Base-by-base conservation (phyloP, 2,329 filamentous ascomycete species). In the Herpomyces periplanetae region DNA sequence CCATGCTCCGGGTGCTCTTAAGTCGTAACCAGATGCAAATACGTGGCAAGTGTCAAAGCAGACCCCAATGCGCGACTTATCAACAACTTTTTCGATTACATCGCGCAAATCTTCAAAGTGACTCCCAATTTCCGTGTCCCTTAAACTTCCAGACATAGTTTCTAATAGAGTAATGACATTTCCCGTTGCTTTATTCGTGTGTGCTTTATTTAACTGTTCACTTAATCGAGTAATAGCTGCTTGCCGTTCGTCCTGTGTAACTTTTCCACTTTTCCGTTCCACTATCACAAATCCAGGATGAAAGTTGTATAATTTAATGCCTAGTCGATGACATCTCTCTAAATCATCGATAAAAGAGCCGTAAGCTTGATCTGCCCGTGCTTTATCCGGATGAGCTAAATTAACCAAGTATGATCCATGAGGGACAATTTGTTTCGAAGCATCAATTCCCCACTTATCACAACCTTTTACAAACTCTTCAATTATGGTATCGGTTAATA, bases 371-470 rank as follows among this genome's bases (percentile, higher is more conserved):
- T 56, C 49, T 2, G 71, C 66, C 35, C 85, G 84, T 15, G 48
- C 49, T 11, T 51, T 36, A 31, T 91, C 73, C 3, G 57, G 49
- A 32, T 87, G 69, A 1, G 80, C 80, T 4, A 96, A 54, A 34
- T 96, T 96, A 31, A 96, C 71, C 4, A 96, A 60, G 36, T 96
- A 96, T 1, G 68, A 85, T 13, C 80, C 80, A 34, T 96, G 80
- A 0, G 80, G 80, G 1, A 96, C 55, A 31, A 71, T 53, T 39
- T 68, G 60, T 25, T 42, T 45, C 13, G 15, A 20, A 17, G n/a
- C 10, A n/a, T 20, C 17, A 14, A 15, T 31, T n/a, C n/a, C n/a
- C n/a, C n/a, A n/a, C n/a, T n/a, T n/a, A n/a, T n/a, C n/a, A n/a
- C n/a, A n/a, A n/a, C n/a, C n/a, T n/a, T n/a, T n/a, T n/a, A n/a